Evolutionary conservation across 306 rosid genomes (phyloP), one percentile per base, ranked within the genome.

Genomic region (Crataegus laevigata): DNA sequence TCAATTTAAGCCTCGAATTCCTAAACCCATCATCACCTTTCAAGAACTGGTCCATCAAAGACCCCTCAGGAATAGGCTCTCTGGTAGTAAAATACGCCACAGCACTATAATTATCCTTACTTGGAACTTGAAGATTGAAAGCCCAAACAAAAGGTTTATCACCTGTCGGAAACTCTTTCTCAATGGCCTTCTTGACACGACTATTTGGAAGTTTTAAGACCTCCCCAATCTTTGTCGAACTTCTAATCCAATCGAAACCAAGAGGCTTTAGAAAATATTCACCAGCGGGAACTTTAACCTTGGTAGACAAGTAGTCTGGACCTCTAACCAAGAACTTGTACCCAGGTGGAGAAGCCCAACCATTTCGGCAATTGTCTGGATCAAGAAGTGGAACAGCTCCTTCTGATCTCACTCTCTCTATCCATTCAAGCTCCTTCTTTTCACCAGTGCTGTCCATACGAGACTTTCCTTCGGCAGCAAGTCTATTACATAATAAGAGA

Each of bases 161-260:
- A 30, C 85, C 87, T 19, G 55, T 67, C 9, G 87, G 87, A 82
- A 85, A 94, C 83, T 87, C 82, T 1, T 90, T 83, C 76, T 86
- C 92, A 29, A 90, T 86, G 6, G 78, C 85, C 81, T 82, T 91
- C 75, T 85, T 78, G 18, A 94, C 79, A 52, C 91, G 88, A 77
- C 82, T 85, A 78, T 77, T 64, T 47, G 89, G 97, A 79, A 88
- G 75, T 74, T 81, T 82, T 66, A 94, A 68, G 74, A 91, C 80
- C 75, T 87, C 98, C 29, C 82, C 84, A 58, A 91, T 84, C 87
- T 91, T 94, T 68, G 74, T 69, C 6, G 97, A 84, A 64, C 97
- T 88, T 80, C 78, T 91, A 51, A 94, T 84, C 98, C 98, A 94
- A 85, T 94, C 98, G 45, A 94, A 90, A 25, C 98, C 97, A 45